phyloP scores from a whole-genome alignment of 768 basidiomycete genomes.

The Leccinum uliginosum region DNA sequence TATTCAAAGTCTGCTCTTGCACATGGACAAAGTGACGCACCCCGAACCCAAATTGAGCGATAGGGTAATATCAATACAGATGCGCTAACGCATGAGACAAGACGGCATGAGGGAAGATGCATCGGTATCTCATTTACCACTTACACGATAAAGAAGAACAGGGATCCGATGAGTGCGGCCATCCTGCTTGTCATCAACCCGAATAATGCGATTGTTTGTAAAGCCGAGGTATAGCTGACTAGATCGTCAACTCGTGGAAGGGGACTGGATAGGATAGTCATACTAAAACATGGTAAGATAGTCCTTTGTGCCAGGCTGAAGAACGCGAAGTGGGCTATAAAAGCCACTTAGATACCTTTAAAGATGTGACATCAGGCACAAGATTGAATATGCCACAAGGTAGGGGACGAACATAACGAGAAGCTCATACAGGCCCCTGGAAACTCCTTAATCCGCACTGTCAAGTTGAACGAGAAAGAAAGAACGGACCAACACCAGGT shows the following conservation, averaged over 20 bases:
- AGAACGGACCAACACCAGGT: conserved; percentile 59
- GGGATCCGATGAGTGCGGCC: conserved; percentile 57
- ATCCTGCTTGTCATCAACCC: conserved; percentile 64
- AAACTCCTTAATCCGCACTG: conserved; percentile 10
- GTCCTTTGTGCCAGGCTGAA: conserved; percentile 42
- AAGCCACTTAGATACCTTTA: conserved; percentile 42
- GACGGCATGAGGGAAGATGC: conserved; percentile 17
- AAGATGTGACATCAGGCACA: conserved; percentile 9
- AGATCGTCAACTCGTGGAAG: conserved; percentile 3
- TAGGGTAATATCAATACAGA: conserved; percentile 37
- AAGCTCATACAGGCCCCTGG: conserved; percentile 58
- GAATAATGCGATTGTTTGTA: conserved; percentile 64
- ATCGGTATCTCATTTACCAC: conserved; percentile 21
- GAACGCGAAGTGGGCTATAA: conserved; percentile 31
- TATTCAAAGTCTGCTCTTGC: conserved; percentile 8
- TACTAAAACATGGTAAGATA: conserved; percentile 37
- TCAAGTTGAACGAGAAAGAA: neutral
- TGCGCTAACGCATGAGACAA: conserved; percentile 21
- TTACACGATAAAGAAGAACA: conserved; percentile 51
- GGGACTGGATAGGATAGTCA: neutral
- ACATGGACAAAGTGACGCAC: conserved; percentile 25
- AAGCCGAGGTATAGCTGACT: conserved; percentile 29
- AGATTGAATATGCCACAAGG: neutral
- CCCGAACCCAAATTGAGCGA: conserved; percentile 33
- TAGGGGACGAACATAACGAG: conserved; percentile 37